These are phyloP conservation scores for Hanseniaspora occidentalis DNA, from an alignment of 805 yeast genomes.

Conservation along the genomic window DNA sequence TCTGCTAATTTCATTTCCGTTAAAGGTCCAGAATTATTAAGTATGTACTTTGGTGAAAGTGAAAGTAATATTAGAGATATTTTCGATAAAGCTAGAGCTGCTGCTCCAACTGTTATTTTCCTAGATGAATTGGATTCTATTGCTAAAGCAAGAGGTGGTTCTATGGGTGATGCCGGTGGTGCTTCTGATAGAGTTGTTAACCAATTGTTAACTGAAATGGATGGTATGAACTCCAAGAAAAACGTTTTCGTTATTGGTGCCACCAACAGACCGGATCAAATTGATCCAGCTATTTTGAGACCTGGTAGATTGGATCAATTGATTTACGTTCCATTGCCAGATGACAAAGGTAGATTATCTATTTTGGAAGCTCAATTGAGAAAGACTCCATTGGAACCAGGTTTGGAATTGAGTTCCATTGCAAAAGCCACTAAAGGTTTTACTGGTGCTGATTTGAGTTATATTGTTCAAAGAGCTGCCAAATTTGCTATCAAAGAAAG, in stretches of 20 bases:
- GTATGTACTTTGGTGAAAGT: slow-evolving; percentile 99
- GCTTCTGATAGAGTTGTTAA: slow-evolving; percentile 94
- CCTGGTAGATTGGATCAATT: slow-evolving; percentile 99
- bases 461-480: slow-evolving; percentile 97
- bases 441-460: slow-evolving; percentile 97
- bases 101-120: slow-evolving; percentile 98
- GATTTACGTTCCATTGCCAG: slow-evolving; percentile 97
- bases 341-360: slow-evolving; percentile 85
- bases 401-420: slow-evolving; percentile 74
- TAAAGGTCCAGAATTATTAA: slow-evolving; percentile 90
- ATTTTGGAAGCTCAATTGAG: slow-evolving; percentile 92
- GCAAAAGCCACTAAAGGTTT: slow-evolving; percentile 94
- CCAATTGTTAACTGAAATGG: slow-evolving; percentile 95
- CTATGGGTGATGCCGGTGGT: slow-evolving; percentile 89
- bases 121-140: slow-evolving; percentile 96
- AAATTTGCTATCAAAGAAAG: slow-evolving; percentile 97
- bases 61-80: slow-evolving; percentile 96
- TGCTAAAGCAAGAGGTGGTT: slow-evolving; percentile 93
- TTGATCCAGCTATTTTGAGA: slow-evolving; percentile 95
- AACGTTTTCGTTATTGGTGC: slow-evolving; percentile 99
- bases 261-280: slow-evolving; percentile 98
- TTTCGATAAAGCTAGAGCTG: slow-evolving; percentile 97
- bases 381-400: slow-evolving; percentile 98
- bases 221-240: slow-evolving; percentile 99
- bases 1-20: slow-evolving; percentile 97